Evolutionary conservation across 2,329 filamentous ascomycete genomes (phyloP), one percentile per base, ranked within the genome.

Genomic region (Claviceps pusilla): DNA sequence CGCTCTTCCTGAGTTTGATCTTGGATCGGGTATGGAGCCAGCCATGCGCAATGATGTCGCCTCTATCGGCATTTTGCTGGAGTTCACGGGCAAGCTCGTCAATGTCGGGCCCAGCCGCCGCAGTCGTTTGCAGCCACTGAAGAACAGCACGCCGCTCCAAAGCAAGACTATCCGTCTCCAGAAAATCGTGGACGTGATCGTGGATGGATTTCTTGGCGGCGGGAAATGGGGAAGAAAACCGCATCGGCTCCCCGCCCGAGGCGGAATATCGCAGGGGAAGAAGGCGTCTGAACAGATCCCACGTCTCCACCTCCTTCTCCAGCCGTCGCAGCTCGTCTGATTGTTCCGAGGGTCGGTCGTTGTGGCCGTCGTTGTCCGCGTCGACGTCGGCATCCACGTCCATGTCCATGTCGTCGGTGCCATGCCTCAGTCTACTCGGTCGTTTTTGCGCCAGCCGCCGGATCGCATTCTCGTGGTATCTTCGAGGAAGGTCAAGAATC

Each of bases 1-100:
- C 72, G 55, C 86, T 83, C 72, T 97, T 98, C 65, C 88, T 82
- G 55, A 87, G 79, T 72, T 98, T 98, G 69, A 98, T 89, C 50
- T 84, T 84, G 56, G 87, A 82, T 58, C 89, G 87, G 0, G 93
- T 96, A 66, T 95, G 89, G 58, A 96, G 80, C 87, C 90, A 96
- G 45, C 91, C 91, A 66, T 89, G 83, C 33, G 87, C 83, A 72
- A 93, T 87, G 10, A 90, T 82, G 51, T 90, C 87, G 10, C 86
- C 86, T 62, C 87, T 77, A 56, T 91, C 86, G 12, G 87, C 85
- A 58, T 83, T 83, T 57, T 82, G 77, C 65, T 90, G 85, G 53
- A 90, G 76, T 54, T 91, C 84, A 52, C 83, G 77, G 51, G 90
- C 85, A 33, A 95, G 73, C 31, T 84, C 79, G 59, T 90, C 82